Evolutionary conservation across 2,329 filamentous ascomycete species (phyloP).

Genomic region (Diaporthe aspalathi): DNA sequence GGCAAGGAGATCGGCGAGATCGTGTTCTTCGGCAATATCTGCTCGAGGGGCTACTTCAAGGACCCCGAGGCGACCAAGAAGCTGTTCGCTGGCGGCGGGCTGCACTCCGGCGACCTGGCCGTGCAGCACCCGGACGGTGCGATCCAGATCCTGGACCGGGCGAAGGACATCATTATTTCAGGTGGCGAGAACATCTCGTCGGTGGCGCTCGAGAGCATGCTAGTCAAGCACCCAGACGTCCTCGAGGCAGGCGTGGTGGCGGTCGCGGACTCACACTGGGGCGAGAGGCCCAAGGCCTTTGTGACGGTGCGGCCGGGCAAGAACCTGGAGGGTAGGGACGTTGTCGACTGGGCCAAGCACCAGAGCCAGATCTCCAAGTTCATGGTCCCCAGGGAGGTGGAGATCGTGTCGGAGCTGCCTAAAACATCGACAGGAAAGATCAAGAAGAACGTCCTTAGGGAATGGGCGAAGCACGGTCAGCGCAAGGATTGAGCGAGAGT

Average conservation of each 20-base stretch:
- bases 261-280: constrained; percentile 90
- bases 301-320: constrained; percentile 82
- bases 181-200: constrained; percentile 98
- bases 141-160: constrained; percentile 90
- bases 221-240: constrained; percentile 87
- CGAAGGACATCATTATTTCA: constrained; percentile 98
- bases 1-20: constrained; percentile 64
- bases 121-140: constrained; percentile 93
- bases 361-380: constrained; percentile 87
- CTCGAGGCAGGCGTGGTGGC: constrained; percentile 93
- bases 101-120: constrained; percentile 92
- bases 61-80: constrained; percentile 87
- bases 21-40: constrained; percentile 91
- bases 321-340: constrained; percentile 59
- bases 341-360: constrained; percentile 88
- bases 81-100: constrained; percentile 85
- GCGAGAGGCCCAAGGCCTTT: constrained; percentile 94
- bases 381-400: constrained; percentile 81
- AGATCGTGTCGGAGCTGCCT: constrained; percentile 87
- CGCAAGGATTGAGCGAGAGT: constrained; percentile 16
- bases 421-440: constrained; percentile 99
- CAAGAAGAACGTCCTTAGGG: constrained; percentile 90
- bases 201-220: constrained; percentile 89
- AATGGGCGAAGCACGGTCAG: constrained; percentile 75
- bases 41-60: constrained; percentile 91